phyloP scores from a whole-genome alignment of 305 asterid species.

The Fraxinus velutina region DNA sequence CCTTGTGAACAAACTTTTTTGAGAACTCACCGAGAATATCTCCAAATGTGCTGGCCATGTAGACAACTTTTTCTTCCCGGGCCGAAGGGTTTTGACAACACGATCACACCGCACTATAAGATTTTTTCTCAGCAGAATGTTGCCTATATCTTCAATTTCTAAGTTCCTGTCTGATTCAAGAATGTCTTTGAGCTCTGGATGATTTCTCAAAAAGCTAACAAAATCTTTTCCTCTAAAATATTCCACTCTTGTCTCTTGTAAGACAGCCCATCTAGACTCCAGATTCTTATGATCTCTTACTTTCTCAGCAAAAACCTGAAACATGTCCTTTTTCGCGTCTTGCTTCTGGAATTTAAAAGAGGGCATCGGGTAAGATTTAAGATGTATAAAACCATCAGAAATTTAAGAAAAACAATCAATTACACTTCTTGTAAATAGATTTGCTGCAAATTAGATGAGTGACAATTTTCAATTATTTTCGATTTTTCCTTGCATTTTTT shows the following conservation, averaged over 20 bases:
- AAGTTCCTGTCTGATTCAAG: conserved; percentile 70
- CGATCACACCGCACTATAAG: conserved; percentile 97
- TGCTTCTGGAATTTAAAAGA: conserved; percentile 65
- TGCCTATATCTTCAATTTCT: conserved; percentile 78
- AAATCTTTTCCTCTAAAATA: conserved; percentile 95
- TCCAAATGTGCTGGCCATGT: conserved; percentile 99
- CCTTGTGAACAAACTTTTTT: neutral
- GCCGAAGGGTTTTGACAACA: conserved; percentile 90
- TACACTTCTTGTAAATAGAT: conserved; percentile 16
- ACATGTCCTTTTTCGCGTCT: conserved; percentile 64
- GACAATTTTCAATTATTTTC: neutral
- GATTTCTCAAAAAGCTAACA: conserved; percentile 70
- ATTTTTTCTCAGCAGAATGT: conserved; percentile 67
- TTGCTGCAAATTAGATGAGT: neutral
- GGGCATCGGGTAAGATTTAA: conserved; percentile 8
- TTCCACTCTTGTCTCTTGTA: conserved; percentile 97
- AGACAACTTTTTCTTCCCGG: conserved; percentile 89
- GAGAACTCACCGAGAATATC: conserved; percentile 69
- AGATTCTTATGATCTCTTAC: conserved; percentile 91
- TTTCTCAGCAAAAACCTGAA: conserved; percentile 89
- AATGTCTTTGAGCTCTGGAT: conserved; percentile 70
- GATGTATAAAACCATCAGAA: neutral
- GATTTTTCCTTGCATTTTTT: neutral
- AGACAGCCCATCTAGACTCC: conserved; percentile 97
- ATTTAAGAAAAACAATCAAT: neutral